Conservation (phyloP, 768 basidiomycete genomes). For the Hemileccinum rubropunctum region DNA sequence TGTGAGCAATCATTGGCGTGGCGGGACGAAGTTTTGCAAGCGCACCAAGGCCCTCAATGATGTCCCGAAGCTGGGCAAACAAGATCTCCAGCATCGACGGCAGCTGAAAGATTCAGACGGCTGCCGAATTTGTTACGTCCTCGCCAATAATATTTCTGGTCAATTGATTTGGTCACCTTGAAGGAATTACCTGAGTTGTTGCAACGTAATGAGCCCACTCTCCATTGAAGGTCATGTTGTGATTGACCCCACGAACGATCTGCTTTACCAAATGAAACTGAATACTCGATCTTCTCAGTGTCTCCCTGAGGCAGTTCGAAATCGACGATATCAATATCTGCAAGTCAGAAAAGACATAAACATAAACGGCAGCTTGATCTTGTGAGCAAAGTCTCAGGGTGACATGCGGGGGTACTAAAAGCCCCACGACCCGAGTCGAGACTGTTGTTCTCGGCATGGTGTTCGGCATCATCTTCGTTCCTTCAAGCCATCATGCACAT, state of each 20-base stretch:
- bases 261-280: conserved; percentile 43
- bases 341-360: no score
- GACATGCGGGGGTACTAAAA: no score
- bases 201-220: conserved; percentile 51
- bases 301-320: conserved; percentile 40
- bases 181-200: conserved; percentile 42
- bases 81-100: conserved; percentile 37
- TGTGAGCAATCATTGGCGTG: conserved; percentile 45
- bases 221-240: conserved; percentile 37
- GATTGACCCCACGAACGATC: conserved; percentile 34
- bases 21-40: conserved; percentile 32
- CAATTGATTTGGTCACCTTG: not conserved
- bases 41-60: conserved; percentile 27
- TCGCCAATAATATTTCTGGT: conserved; percentile 14
- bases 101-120: conserved; percentile 42
- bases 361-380: no score
- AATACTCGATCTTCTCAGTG: conserved; percentile 43
- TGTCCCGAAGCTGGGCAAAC: conserved; percentile 25
- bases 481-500: no score
- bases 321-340: no score
- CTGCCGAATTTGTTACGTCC: conserved; percentile 51
- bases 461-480: no score
- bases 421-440: no score
- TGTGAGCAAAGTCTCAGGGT: no score
- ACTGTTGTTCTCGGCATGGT: no score